Base-by-base conservation (phyloP, 768 basidiomycete species). In the Trametes meyenii region DNA sequence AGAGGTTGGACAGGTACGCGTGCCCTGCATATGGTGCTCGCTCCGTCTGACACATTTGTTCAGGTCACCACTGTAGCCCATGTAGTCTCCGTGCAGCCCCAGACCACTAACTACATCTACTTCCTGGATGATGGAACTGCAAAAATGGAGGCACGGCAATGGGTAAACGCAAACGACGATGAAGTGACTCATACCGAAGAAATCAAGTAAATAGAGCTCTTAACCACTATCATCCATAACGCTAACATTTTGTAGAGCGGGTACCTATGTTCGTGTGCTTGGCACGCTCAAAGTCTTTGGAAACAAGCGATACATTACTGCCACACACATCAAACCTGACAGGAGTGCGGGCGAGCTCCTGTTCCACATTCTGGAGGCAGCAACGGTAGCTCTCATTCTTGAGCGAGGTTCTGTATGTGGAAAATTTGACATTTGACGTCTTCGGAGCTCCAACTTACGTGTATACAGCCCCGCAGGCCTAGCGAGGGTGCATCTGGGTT, bases 81-180 rank as follows among this genome's bases (percentile, higher is more conserved):
- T 67, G 86, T 97, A 3, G 77, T 85, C 11, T 83, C 85, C 17
- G 78, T 92, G 29, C 80, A 87, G 61, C 76, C 77, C 8, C 88
- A 90, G 62, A 81, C 91, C 2, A 98, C 96, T 2, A 94, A 96
- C 67, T 84, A 83, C 58, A 84, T 87, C 38, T 94, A 93, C 70
- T 74, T 77, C 60, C 77, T 99, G 5, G 90, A 95, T 60, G 96
- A 99, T 72, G 94, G 95, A 13, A 91, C 92, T 2, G 94, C 89
- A 21, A 76, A 75, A 44, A 83, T 90, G 19, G 90, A 92, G 68
- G 88, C 86, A 23, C 85, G 90, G 23, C 87, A 87, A 63, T 98
- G 96, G 96, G 77, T 87, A 11, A 92, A 94, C 66, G 79, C 85
- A 12, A 79, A 78, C 38, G 74, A 73, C 50, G 83, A 83, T 26